Evolutionary conservation across 2,329 filamentous ascomycete species (phyloP), one percentile per base, ranked within the genome.

Genomic region (Ceratocystis destructans): DNA sequence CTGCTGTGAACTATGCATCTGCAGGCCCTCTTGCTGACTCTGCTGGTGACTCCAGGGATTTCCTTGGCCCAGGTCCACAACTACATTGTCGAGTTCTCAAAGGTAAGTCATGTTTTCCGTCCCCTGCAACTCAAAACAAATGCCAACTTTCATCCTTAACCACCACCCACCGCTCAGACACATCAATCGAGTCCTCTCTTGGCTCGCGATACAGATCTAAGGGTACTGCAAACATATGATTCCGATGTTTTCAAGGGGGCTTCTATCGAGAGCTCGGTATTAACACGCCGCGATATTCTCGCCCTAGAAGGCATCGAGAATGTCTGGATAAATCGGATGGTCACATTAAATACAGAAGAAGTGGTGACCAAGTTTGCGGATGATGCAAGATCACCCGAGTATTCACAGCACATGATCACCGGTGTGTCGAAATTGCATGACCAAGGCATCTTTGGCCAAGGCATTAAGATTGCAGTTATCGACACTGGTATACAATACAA

Each of bases 181-280:
- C 64, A 50, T 6, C 53, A 65, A 28, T 46, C 57, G 7, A 65
- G 22, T 20, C 44, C 37, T 17, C 55, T 65, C 1, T 2, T 15
- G 17, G 44, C 37, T 12, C 64, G 64, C 2, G 28, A 50, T 44
- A 20, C 28, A 2, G 31, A 20, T 25, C 17, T 65, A 12, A 61
- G 55, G 15, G 45, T 65, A 5, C 33, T 46, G 10, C 55, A 55
- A 37, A 65, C 64, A 48, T 65, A 48, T 68, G 80, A 76, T 70
- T 75, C 77, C 69, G 64, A 65, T 33, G 74, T 83, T 25, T 83
- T 83, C 76, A 80, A 79, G 70, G 81, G 81, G 62, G 77, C 77
- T 1, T 82, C 81, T 1, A 77, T 83, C 68, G 77, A 80, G 70
- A 77, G 83, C 71, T 73, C 79, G 64, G 75, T 82, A 65, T 61